These are phyloP conservation scores for Symmetrospora coprosmae DNA, from an alignment of 768 basidiomycete species.

Conservation along the genomic window DNA sequence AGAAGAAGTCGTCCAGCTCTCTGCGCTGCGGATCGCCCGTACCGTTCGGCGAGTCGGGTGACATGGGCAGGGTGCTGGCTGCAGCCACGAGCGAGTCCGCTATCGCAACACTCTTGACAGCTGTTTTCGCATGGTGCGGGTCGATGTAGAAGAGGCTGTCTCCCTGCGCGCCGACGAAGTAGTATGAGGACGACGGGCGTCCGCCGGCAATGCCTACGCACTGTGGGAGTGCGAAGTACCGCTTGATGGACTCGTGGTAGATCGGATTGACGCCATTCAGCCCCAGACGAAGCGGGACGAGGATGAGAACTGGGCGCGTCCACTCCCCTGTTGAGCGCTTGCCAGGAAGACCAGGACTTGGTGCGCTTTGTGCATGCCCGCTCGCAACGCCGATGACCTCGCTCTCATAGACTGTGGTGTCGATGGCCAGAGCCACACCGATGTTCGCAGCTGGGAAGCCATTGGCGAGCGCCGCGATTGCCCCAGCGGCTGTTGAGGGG, in stretches of 20 bases:
- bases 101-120: slow-evolving; percentile 46
- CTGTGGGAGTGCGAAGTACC: slow-evolving; percentile 81
- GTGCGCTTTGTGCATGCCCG: not conserved
- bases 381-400: slow-evolving; percentile 60
- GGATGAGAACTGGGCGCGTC: slow-evolving; percentile 68
- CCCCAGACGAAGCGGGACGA: slow-evolving; percentile 74
- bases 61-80: not conserved
- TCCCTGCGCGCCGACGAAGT: slow-evolving; percentile 85
- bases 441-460: slow-evolving; percentile 66
- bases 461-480: slow-evolving; percentile 72
- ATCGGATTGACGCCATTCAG: slow-evolving; percentile 88
- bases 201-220: slow-evolving; percentile 94
- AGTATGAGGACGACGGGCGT: slow-evolving; percentile 90
- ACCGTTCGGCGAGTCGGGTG: slow-evolving; percentile 32
- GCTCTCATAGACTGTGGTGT: slow-evolving; percentile 65
- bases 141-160: slow-evolving; percentile 53
- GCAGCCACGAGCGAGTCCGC: not conserved
- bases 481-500: slow-evolving; percentile 91
- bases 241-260: slow-evolving; percentile 73
- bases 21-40: slow-evolving; percentile 45
- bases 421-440: slow-evolving; percentile 66
- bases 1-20: slow-evolving; percentile 42
- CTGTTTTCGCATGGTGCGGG: slow-evolving; percentile 51
- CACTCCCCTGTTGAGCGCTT: slow-evolving; percentile 43
- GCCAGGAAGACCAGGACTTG: no score